Evolutionary conservation across 2,329 filamentous ascomycete genomes (phyloP), one percentile per base, ranked within the genome.

Genomic region (Hymenotorrendiella dingleyae): DNA sequence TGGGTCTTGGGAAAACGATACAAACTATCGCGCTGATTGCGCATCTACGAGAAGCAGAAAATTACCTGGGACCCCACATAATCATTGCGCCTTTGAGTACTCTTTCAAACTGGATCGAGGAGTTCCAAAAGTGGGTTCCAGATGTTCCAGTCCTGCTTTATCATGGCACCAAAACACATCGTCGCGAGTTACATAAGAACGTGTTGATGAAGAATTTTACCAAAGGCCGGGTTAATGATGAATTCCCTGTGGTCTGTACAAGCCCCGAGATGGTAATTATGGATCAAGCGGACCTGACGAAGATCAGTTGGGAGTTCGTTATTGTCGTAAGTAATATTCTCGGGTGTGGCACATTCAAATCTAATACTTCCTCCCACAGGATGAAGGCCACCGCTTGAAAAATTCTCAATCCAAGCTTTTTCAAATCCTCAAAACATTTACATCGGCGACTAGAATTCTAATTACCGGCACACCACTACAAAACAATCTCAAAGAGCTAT

Each of bases 341-440:
- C 14, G 7, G 11, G 2, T 21, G 23, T 32, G 14, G 11, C n/a
- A 11, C 10, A 6, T 17, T 17, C 1, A 10, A 16, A 42, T 12
- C 59, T 56, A 22, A 59, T 22, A 6, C 28, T 5, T 4, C 7
- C 10, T 33, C 8, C 26, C n/a, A n/a, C n/a, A 86, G 81, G 91
- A 98, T 54, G 93, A 98, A 66, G 93, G 93, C 0, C 93, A 98
- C 61, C 84, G 93, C 1, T 82, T 98, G 74, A 98, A 98, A 69
- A 98, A 98, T 52, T 84, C 94, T 49, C 90, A 97, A 37, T 94
- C 91, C 22, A 86, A 87, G 45, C 72, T 98, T 0, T 95, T 97
- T 50, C 84, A 87, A 36, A 88, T 95, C 53, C 68, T 98, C 0
- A 80, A 93, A 50, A 83, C 84, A 0, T 97, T 97, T 58, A 82